phyloP scores from a whole-genome alignment of 2,329 filamentous ascomycete species.

The Neopestalotiopsis clavispora region DNA sequence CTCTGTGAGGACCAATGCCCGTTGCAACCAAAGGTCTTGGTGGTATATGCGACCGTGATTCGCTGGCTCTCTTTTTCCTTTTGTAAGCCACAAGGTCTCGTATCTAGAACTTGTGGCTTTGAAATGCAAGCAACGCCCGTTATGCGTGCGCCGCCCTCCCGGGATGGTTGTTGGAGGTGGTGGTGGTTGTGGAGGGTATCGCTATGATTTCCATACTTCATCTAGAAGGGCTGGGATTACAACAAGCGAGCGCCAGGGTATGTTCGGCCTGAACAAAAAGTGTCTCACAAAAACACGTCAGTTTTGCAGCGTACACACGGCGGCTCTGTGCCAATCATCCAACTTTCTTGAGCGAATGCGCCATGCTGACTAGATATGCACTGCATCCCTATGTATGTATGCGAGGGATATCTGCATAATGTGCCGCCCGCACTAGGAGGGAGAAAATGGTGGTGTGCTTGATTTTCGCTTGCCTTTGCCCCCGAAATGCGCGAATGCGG shows the following conservation, averaged over 20 bases:
- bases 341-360: neutral
- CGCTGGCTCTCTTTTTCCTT: neutral
- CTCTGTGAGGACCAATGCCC: neutral
- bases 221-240: neutral
- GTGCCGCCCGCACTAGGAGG: neutral
- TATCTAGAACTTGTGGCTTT: neutral
- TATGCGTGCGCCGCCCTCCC: neutral
- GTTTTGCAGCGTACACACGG: neutral
- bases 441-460: neutral
- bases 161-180: too few relatives aligned
- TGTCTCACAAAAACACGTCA: neutral
- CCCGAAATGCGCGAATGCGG: neutral
- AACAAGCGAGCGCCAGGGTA: neutral
- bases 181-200: too few relatives aligned
- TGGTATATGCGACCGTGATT: neutral
- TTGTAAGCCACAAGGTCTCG: neutral
- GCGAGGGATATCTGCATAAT: neutral
- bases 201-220: neutral
- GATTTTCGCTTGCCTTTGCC: neutral
- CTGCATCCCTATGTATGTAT: neutral
- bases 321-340: neutral
- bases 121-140: neutral
- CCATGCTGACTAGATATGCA: neutral
- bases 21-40: neutral
- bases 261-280: neutral